Conservation (phyloP, 768 basidiomycete species). For the Sporobolomyces phaffii region DNA sequence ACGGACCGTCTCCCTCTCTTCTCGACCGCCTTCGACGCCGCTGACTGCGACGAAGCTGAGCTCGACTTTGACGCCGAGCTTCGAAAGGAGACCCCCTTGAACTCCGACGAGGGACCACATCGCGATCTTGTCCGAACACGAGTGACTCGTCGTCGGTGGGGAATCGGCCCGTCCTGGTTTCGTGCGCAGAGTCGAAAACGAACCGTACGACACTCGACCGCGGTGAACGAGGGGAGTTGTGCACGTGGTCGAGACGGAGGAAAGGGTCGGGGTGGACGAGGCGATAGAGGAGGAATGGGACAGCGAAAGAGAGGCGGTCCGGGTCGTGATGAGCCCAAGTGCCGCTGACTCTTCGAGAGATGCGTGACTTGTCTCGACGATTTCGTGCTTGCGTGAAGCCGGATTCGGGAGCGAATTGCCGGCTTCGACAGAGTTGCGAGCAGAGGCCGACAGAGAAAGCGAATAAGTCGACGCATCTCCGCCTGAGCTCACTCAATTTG, state of each 20-base stretch:
- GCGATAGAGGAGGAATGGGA: no score
- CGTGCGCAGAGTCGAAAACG: constrained; percentile 73
- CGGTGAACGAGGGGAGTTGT: constrained; percentile 45
- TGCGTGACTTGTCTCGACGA: neutral
- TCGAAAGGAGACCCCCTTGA: constrained; percentile 69
- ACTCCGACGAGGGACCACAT: constrained; percentile 76
- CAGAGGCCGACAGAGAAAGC: constrained; percentile 19
- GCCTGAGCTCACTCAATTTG: constrained; percentile 11
- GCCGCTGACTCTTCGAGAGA: neutral
- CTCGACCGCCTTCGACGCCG: constrained; percentile 54
- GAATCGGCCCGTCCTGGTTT: constrained; percentile 89
- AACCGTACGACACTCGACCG: constrained; percentile 72
- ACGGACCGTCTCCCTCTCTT: constrained; percentile 31
- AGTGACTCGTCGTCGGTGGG: constrained; percentile 73
- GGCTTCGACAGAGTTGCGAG: no score
- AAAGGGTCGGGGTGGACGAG: neutral
- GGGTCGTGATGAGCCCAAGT: constrained; percentile 16
- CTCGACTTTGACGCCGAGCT: constrained; percentile 56
- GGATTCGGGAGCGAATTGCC: neutral
- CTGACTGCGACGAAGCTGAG: constrained; percentile 60
- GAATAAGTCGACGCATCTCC: constrained; percentile 41
- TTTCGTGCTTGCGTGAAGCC: no score
- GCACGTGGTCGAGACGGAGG: neutral
- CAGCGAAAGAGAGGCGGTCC: neutral
- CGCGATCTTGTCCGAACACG: constrained; percentile 92